Percentiles rank a stretch among this genome's conserved stretches.
These are phyloP conservation scores for Pseudocercospora vitis DNA, from an alignment of 2,329 filamentous ascomycete genomes.

Conservation along the genomic window DNA sequence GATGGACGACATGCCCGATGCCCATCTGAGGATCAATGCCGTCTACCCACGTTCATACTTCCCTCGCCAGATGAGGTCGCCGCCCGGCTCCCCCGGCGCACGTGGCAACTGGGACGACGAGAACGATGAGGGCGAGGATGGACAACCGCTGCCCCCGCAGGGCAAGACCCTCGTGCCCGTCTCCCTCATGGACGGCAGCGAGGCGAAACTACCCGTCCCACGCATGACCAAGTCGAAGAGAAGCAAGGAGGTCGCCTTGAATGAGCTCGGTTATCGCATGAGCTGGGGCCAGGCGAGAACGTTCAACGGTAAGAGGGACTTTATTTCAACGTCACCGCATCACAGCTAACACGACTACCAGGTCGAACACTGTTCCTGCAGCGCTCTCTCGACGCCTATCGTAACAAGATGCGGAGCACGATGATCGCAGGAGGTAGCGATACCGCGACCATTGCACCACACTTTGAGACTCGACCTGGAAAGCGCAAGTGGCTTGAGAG, in stretches of 20 bases:
- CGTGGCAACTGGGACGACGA: conserved; percentile 72
- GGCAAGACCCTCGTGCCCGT: conserved; percentile 51
- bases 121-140: conserved; percentile 55
- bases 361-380: conserved; percentile 28
- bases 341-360: conserved; percentile 20
- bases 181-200: conserved; percentile 63
- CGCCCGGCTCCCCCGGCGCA: conserved; percentile 72
- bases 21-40: conserved; percentile 84
- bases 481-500: conserved; percentile 64
- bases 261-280: conserved; percentile 92
- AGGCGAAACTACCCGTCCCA: conserved; percentile 73
- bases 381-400: conserved; percentile 80
- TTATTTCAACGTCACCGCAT: conserved; percentile 16
- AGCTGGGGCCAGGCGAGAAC: conserved; percentile 93
- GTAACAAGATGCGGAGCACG: conserved; percentile 82
- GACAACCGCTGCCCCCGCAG: conserved; percentile 37
- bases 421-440: conserved; percentile 79
- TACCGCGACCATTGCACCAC: conserved; percentile 69
- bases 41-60: conserved; percentile 92
- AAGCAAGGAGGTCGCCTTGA: conserved; percentile 82
- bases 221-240: conserved; percentile 68
- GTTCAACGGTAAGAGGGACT: conserved; percentile 63
- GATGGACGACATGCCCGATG: conserved; percentile 93
- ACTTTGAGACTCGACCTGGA: conserved; percentile 85
- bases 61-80: conserved; percentile 87